A percentile compares a stretch with the other conserved stretches of the same genome.
Evolutionary conservation across 257 asterid genomes (phyloP).

Genomic region (Capsicum baccatum): DNA sequence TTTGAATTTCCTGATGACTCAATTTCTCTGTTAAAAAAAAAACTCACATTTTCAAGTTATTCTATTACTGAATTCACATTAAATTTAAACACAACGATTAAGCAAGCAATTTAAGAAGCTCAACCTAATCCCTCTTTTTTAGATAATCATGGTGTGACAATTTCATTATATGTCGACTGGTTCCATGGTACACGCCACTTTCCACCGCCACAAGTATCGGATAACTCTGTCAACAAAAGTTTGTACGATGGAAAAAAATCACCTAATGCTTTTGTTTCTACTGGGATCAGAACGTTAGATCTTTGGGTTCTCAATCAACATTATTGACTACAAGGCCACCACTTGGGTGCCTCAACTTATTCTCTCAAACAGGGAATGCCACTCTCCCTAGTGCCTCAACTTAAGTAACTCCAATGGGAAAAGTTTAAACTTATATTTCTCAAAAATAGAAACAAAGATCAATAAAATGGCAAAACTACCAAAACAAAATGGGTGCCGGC

Average conservation of each 20-base stretch:
- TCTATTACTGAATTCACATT: not conserved
- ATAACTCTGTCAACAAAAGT: not conserved
- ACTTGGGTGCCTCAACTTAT: not conserved
- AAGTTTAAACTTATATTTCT: not conserved
- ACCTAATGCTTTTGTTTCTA: not conserved
- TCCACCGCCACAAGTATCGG: not conserved
- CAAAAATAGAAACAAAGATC: slow-evolving; percentile 2
- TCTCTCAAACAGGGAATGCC: not conserved
- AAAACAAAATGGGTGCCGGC: slow-evolving; percentile 52
- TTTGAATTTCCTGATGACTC: not conserved
- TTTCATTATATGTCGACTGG: not conserved
- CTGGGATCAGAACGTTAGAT: not conserved
- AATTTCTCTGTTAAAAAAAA: not conserved
- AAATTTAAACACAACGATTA: not conserved
- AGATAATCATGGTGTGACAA: not conserved
- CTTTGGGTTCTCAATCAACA: not conserved
- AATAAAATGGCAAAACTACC: not conserved
- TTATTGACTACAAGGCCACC: not conserved
- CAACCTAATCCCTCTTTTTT: not conserved
- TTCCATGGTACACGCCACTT: not conserved
- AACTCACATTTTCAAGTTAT: not conserved
- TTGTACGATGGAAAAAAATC: not conserved
- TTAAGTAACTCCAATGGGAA: not conserved
- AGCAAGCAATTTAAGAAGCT: not conserved
- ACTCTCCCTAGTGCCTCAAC: too few species aligned